Evolutionary conservation across 495 filamentous ascomycete species (phyloP).

Genomic region (Neurospora cerealis): DNA sequence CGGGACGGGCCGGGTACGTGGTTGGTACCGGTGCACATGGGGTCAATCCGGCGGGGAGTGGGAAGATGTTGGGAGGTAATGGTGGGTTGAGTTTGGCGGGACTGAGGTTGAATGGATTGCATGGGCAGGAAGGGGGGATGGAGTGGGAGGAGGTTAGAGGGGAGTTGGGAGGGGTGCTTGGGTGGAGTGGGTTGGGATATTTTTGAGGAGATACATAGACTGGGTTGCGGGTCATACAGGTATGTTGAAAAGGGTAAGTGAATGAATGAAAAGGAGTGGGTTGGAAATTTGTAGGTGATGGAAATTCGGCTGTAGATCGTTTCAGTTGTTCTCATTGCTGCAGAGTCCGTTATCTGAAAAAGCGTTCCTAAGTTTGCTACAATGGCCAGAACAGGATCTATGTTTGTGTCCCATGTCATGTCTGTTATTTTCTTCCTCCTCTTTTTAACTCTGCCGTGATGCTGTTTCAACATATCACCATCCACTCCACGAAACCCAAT

Average conservation of each 20-base stretch:
- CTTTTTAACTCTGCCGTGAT: no score
- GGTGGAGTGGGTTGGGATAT: conserved; percentile 26
- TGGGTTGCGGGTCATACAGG: no score
- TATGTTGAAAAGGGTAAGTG: background rate
- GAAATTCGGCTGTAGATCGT: background rate
- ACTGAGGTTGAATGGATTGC: background rate
- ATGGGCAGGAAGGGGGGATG: background rate
- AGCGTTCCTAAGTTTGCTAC: background rate
- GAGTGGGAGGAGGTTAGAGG: conserved; percentile 17
- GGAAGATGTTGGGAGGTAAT: background rate
- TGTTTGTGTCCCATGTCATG: no score
- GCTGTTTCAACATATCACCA: no score
- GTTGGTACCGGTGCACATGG: conserved; percentile 25
- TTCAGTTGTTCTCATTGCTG: background rate
- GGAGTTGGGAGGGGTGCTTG: conserved; percentile 25
- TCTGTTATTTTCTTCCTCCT: no score
- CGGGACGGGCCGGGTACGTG: conserved; percentile 41
- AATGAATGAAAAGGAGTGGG: background rate
- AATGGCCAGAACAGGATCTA: background rate
- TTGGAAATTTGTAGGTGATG: background rate
- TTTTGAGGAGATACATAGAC: conserved; percentile 10
- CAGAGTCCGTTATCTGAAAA: background rate
- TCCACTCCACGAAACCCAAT: no score
- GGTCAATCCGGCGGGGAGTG: background rate
- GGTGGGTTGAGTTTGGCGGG: background rate